Evolutionary conservation across 2,329 filamentous ascomycete genomes (phyloP).

Genomic region (Chaetomium olivaceum): DNA sequence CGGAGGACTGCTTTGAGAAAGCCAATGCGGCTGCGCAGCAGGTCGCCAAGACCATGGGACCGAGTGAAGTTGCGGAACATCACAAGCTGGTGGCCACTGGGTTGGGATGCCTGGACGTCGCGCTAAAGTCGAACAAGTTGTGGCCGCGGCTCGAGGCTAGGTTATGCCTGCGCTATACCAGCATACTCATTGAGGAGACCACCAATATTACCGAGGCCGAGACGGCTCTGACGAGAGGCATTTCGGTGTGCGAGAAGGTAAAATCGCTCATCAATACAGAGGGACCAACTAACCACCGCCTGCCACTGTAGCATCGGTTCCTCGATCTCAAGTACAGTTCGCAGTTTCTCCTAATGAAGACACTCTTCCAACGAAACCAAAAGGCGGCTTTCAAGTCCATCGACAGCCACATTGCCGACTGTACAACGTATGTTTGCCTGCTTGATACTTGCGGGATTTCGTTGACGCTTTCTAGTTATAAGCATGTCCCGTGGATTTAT

Average conservation of each 20-base stretch:
- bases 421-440: constrained; percentile 56
- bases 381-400: constrained; percentile 73
- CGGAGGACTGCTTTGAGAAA: constrained; percentile 72
- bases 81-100: constrained; percentile 72
- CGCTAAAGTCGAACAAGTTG: constrained; percentile 61
- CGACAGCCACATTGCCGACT: constrained; percentile 68
- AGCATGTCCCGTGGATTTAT: constrained; percentile 73
- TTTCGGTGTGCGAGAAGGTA: constrained; percentile 67
- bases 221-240: constrained; percentile 69
- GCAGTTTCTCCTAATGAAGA: constrained; percentile 70
- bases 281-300: constrained; percentile 19
- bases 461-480: constrained; percentile 48
- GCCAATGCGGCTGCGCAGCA: constrained; percentile 58
- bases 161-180: constrained; percentile 69
- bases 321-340: constrained; percentile 74
- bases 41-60: constrained; percentile 52
- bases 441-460: not conserved
- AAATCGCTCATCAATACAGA: not conserved
- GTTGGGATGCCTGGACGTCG: constrained; percentile 70
- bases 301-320: constrained; percentile 50
- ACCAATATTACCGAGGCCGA: constrained; percentile 74
- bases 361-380: constrained; percentile 68
- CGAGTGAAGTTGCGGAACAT: constrained; percentile 62
- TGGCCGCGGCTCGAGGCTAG: constrained; percentile 68
- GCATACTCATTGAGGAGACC: constrained; percentile 71